These are phyloP conservation scores for Hypoxylon rubiginosum DNA, from an alignment of 2,329 filamentous ascomycete genomes.

Conservation along the genomic window DNA sequence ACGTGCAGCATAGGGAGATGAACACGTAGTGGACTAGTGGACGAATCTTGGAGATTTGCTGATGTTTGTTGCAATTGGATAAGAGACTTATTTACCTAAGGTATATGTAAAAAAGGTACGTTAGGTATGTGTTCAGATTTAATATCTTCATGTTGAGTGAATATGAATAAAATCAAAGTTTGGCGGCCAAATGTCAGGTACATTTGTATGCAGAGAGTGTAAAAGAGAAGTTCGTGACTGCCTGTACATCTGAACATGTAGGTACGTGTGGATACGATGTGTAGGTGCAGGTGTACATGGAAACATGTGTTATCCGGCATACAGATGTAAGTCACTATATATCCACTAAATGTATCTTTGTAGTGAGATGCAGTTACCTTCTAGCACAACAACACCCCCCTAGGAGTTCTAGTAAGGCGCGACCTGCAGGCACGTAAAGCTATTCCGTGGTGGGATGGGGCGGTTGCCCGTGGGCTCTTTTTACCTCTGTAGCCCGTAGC, in stretches of 20 bases:
- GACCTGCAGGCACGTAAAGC: slow-evolving; percentile 3
- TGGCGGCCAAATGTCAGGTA: background rate
- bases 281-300: background rate
- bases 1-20: background rate
- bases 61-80: no score
- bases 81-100: no score
- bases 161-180: background rate
- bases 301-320: no score
- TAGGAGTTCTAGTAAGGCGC: background rate
- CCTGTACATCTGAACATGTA: background rate
- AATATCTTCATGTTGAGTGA: background rate
- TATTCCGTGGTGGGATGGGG: background rate
- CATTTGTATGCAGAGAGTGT: no score
- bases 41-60: background rate
- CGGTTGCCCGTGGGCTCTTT: background rate
- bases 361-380: background rate
- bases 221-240: background rate
- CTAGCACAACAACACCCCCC: background rate
- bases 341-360: background rate
- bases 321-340: background rate
- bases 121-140: background rate
- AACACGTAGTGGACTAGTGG: background rate
- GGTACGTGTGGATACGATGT: background rate
- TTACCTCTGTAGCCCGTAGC: background rate
- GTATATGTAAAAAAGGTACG: no score